Conservation (phyloP, 1,284 basidiomycete species). For the Fomes fomentarius region DNA sequence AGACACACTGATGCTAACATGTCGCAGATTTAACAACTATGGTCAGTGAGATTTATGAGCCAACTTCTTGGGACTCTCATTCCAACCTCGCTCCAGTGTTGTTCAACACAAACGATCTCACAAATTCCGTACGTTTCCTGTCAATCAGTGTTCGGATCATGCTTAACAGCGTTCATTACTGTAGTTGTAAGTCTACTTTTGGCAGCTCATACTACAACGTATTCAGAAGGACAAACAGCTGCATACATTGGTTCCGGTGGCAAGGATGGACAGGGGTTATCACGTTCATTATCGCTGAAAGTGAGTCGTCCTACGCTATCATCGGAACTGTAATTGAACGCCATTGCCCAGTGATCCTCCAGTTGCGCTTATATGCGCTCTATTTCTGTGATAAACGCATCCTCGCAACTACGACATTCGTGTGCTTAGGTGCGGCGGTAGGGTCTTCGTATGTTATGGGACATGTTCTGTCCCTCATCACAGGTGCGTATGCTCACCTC, state of each 20-base stretch:
- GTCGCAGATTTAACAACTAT: slow-evolving; percentile 52
- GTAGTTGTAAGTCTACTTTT: slow-evolving; percentile 38
- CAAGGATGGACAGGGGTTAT: slow-evolving; percentile 61
- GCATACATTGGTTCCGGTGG: slow-evolving; percentile 49
- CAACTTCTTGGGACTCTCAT: background rate
- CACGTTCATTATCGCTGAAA: slow-evolving; percentile 54
- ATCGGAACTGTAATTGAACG: background rate
- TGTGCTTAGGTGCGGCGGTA: slow-evolving; percentile 43
- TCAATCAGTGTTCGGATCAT: background rate
- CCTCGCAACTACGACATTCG: slow-evolving; percentile 45
- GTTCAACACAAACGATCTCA: slow-evolving; percentile 34
- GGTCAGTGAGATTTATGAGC: slow-evolving; percentile 33
- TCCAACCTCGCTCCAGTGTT: slow-evolving; percentile 28
- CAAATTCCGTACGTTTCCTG: slow-evolving; percentile 34
- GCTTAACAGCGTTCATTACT: background rate
- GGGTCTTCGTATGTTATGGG: slow-evolving; percentile 53
- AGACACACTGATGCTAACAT: background rate
- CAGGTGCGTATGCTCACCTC: slow-evolving; percentile 36
- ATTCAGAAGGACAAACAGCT: slow-evolving; percentile 1
- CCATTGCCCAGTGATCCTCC: slow-evolving; percentile 50
- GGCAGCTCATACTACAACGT: background rate
- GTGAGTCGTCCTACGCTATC: slow-evolving; percentile 33
- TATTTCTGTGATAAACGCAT: slow-evolving; percentile 56
- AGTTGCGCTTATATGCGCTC: slow-evolving; percentile 64
- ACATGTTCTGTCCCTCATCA: slow-evolving; percentile 36